Base-by-base conservation (phyloP, 2,329 filamentous ascomycete species). In the Calonectria hongkongensis region DNA sequence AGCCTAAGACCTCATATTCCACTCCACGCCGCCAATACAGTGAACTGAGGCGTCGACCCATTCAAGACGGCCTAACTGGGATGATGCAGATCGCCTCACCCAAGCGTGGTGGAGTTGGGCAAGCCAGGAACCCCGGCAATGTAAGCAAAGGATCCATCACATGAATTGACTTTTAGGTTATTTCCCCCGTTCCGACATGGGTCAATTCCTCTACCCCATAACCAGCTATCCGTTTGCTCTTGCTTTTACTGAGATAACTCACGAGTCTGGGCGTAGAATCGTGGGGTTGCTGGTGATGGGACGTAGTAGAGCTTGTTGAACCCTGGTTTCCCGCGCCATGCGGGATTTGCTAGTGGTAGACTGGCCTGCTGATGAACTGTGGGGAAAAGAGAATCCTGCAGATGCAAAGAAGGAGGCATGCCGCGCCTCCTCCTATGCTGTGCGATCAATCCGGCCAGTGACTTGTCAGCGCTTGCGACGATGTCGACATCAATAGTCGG, bases 401-500 rank as follows among this genome's bases (percentile, higher is more conserved):
- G n/a, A 48, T 48, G n/a, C 45, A 48, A n/a, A 48, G n/a, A 13
- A 27, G 45, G n/a, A 48, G 9, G 25, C 33, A 41, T 60, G 54
- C 54, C 39, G 54, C 33, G 33, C 21, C 54, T 41, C 36, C n/a
- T 27, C 54, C 21, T 13, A 60, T 60, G 54, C 54, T 60, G 54
- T 60, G 54, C 33, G 21, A 60, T 36, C 7, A 27, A 25, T 41
- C 9, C 25, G 30, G 33, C n/a, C 18, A 15, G 15, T 36, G 33
- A 15, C 54, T 41, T 39, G 54, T 60, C 33, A 60, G 54, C 54
- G 21, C 54, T 60, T 60, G 21, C 54, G 54, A 60, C 33, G 16
- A 60, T 60, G 36, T 41, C 54, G 54, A 60, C 54, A 60, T 60
- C 54, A 18, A 41, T 33, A 63, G 18, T 47, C 25, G 58, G 58